These are phyloP conservation scores for Aspergillus proliferans DNA, from an alignment of 2,329 filamentous ascomycete species.

Conservation along the genomic window DNA sequence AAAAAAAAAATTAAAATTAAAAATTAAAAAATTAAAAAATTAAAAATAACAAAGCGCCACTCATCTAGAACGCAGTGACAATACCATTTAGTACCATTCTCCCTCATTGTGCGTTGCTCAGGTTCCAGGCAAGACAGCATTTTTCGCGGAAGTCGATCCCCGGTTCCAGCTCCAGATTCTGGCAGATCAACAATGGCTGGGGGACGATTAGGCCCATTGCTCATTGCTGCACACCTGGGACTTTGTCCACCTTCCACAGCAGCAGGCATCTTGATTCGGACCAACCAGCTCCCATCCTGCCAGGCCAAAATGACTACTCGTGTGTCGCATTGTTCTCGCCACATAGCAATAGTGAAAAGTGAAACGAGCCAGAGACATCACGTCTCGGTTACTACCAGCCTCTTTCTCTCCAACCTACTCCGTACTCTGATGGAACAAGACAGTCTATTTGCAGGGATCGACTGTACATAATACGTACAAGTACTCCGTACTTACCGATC, in stretches of 20 bases:
- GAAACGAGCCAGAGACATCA: neutral
- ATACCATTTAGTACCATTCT: too few species aligned
- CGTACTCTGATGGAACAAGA: neutral
- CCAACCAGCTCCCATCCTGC: neutral
- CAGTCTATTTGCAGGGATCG: neutral
- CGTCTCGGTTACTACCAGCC: neutral
- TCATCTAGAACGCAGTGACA: neutral
- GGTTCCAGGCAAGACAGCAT: neutral
- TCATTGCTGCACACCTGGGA: too few species aligned
- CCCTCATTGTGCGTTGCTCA: neutral
- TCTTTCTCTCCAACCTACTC: neutral
- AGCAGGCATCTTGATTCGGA: neutral
- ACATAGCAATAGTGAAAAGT: neutral
- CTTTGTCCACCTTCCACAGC: neutral
- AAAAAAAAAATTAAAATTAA: too few species aligned
- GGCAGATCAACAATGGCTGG: neutral
- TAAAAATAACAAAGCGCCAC: neutral
- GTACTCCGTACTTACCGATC: neutral
- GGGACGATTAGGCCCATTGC: neutral
- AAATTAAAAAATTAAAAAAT: too few species aligned
- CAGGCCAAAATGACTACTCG: neutral
- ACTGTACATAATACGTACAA: neutral
- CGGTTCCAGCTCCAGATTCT: neutral
- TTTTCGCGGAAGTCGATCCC: neutral
- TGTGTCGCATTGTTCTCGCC: neutral